These are phyloP conservation scores for Solanum paucissectum DNA, from an alignment of 257 asterid genomes.

Conservation along the genomic window DNA sequence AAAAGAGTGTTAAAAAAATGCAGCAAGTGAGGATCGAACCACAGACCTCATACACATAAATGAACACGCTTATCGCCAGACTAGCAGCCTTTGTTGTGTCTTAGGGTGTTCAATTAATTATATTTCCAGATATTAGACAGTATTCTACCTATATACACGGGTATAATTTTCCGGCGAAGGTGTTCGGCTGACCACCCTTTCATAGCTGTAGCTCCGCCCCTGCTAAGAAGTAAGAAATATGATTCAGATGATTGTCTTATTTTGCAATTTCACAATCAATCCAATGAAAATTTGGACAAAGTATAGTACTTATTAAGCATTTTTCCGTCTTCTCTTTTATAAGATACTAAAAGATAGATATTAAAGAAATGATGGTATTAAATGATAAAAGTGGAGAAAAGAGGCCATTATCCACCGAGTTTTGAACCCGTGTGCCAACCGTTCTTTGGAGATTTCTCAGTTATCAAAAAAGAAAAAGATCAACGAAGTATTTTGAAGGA, in stretches of 20 bases:
- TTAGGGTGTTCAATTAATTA: not conserved
- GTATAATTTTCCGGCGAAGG: not conserved
- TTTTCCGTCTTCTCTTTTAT: not conserved
- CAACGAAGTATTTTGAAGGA: not conserved
- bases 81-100: not conserved
- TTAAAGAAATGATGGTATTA: not conserved
- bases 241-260: not conserved
- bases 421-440: not conserved
- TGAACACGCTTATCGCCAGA: not conserved
- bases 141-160: not conserved
- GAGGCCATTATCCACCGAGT: not conserved
- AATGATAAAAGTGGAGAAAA: not conserved
- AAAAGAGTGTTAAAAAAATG: too few species aligned
- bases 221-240: not conserved
- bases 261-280: not conserved
- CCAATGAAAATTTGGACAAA: not conserved
- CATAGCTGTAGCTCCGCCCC: not conserved
- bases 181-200: not conserved
- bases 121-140: not conserved
- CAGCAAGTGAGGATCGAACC: not conserved
- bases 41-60: not conserved
- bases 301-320: not conserved
- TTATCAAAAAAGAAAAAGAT: not conserved
- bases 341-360: not conserved
- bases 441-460: not conserved